Evolutionary conservation across 305 asterid genomes (phyloP), one percentile per base, ranked within the genome.

Genomic region (Salvia sclarea): DNA sequence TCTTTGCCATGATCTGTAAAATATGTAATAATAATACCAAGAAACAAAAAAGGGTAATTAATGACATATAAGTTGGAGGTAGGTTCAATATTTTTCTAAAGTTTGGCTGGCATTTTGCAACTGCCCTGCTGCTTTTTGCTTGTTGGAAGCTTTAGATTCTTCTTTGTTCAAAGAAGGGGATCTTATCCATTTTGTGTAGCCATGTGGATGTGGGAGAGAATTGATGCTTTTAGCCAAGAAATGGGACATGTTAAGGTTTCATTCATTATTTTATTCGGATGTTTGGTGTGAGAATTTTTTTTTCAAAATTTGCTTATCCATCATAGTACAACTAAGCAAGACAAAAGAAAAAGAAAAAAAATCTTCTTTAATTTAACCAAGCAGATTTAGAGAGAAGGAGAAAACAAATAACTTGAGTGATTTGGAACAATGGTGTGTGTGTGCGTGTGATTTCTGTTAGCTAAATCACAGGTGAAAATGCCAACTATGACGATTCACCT

Each of bases 1-100:
- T 47, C 44, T 52, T 40, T 55, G 18, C 18, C 8, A 58, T 81
- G 78, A 68, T 62, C 82, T 81, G 82, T 71, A 74, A 72, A 69
- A 58, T 47, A 31, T 66, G 64, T 49, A 60, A 75, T 52, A 53
- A 50, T 33, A 53, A 50, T 41, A 61, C 57, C 60, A 76, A 33
- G 24, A 63, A 12, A n/a, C 5, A 9, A n/a, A 9, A 24, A 57
- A 61, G 56, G 35, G 43, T 63, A 49, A 9, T n/a, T 60, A 53
- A 53, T 80, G 73, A 64, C 1, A 55, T 72, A 74, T 79, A 79
- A 64, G 58, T 76, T 56, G 64, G 65, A 61, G 65, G 69, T 66
- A 62, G 73, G 69, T 64, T 16, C 76, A 58, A 31, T 41, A 31
- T 43, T 68, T 54, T 68, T 22, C 2, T 33, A 33, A 55, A 60